Evolutionary conservation across 2,329 filamentous ascomycete genomes (phyloP).

Genomic region (Aspergillus sp.): DNA sequence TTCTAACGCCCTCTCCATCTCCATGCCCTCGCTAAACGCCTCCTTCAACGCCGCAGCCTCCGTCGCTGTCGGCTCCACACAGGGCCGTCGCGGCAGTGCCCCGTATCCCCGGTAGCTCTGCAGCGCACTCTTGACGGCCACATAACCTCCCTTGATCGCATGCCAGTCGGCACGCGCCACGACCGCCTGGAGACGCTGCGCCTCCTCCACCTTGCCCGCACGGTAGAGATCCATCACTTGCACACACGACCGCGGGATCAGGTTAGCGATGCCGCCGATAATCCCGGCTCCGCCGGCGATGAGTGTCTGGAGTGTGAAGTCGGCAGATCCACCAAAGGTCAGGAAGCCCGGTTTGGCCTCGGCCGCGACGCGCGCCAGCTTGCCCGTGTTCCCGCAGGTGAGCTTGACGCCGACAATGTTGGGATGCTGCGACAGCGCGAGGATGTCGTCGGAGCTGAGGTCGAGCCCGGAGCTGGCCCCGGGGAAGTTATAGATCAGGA

Average conservation of each 20-base stretch:
- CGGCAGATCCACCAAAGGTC: constrained; percentile 83
- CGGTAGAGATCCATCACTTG: constrained; percentile 74
- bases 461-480: constrained; percentile 66
- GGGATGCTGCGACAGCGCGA: constrained; percentile 54
- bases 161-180: constrained; percentile 79
- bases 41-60: constrained; percentile 32
- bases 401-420: constrained; percentile 71
- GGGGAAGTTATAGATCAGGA: constrained; percentile 73
- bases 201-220: constrained; percentile 71
- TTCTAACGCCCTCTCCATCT: constrained; percentile 34
- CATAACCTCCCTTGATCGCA: constrained; percentile 76
- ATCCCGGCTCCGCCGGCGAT: constrained; percentile 77
- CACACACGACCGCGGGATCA: constrained; percentile 78
- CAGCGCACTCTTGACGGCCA: constrained; percentile 81
- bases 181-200: constrained; percentile 71
- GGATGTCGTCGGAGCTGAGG: constrained; percentile 64
- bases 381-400: constrained; percentile 72
- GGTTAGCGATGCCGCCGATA: constrained; percentile 81
- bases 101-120: constrained; percentile 81
- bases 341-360: constrained; percentile 60
- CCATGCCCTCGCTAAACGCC: constrained; percentile 37
- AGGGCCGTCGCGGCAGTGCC: constrained; percentile 68
- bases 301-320: constrained; percentile 81
- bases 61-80: constrained; percentile 46
- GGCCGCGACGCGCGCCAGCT: constrained; percentile 62